Evolutionary conservation across 805 yeast genomes (phyloP).

Genomic region (Sugiyamaella mastotermitis): DNA sequence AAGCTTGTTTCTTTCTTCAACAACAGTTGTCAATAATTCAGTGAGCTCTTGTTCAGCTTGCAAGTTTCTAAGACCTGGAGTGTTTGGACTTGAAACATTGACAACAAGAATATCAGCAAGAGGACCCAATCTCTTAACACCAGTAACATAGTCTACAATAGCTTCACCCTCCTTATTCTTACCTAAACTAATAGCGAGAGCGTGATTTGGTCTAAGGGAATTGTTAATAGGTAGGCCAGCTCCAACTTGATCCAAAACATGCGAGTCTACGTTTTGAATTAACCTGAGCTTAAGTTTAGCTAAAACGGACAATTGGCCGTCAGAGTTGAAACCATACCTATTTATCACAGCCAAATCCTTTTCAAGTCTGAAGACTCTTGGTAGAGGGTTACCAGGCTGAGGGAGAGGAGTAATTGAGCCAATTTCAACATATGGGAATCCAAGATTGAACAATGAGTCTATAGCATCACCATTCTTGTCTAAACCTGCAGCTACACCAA

Average conservation of each 20-base stretch:
- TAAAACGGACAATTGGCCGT: slow-evolving; percentile 73
- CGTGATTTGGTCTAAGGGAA: slow-evolving; percentile 56
- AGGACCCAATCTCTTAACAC: slow-evolving; percentile 75
- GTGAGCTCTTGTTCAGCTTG: slow-evolving; percentile 74
- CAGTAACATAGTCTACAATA: slow-evolving; percentile 74
- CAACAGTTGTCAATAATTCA: slow-evolving; percentile 58
- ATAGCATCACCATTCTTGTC: slow-evolving; percentile 92
- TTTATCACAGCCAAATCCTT: slow-evolving; percentile 88
- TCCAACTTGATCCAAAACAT: slow-evolving; percentile 33
- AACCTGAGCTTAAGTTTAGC: slow-evolving; percentile 63
- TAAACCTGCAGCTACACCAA: slow-evolving; percentile 93
- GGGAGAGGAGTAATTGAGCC: slow-evolving; percentile 92
- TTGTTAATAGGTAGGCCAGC: slow-evolving; percentile 27
- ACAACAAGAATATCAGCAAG: slow-evolving; percentile 85
- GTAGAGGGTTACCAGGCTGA: slow-evolving; percentile 92
- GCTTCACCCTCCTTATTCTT: slow-evolving; percentile 84
- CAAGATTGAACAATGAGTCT: slow-evolving; percentile 68
- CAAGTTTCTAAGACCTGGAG: slow-evolving; percentile 87
- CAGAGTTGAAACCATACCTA: slow-evolving; percentile 91
- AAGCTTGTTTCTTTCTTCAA: slow-evolving; percentile 57
- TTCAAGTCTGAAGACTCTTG: slow-evolving; percentile 82
- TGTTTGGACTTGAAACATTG: slow-evolving; percentile 92
- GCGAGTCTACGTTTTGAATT: no score
- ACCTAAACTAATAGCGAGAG: slow-evolving; percentile 82
- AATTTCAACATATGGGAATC: slow-evolving; percentile 86